Evolutionary conservation across 1,284 basidiomycete species (phyloP), one percentile per base, ranked within the genome.

Genomic region (Fomitiporia mediterranea): DNA sequence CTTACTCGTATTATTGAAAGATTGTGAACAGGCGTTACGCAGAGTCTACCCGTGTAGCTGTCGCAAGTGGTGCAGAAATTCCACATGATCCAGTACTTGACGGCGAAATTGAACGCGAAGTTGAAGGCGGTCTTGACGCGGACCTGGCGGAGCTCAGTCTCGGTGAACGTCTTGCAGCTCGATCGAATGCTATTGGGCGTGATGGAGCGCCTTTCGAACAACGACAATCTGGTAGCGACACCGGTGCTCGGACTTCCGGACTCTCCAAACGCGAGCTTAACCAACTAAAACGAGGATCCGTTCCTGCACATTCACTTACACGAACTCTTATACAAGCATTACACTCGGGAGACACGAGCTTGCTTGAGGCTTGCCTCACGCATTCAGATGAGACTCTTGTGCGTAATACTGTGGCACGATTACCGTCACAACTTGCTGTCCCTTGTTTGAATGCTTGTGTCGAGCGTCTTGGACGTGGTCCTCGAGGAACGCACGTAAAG

Each of bases 251-350:
- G 34, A 17, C 15, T 28, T 5, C 3, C 15, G 25, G 25, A 46
- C 23, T 15, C 13, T 28, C 11, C 5, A n/a, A 30, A n/a, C 44
- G 15, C 32, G 32, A 34, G 32, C 32, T 6, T 6, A 6, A 13
- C 13, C 32, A 34, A 34, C 32, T 34, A 13, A 34, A 34, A 34
- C 13, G 13, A 6, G 32, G 13, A n/a, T 73, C 83, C 19, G 81
- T 91, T 38, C 91, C 91, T 43, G 86, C 92, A 1, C 86, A 89
- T 59, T 97, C 96, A 1, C 81, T 99, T 53, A 93, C 96, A 23
- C 88, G 94, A 52, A 95, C 96, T 13, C 80, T 99, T 48, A 92
- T 96, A 50, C 97, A 99, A 72, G 96, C 97, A 0, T 75, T 99
- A 46, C 96, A 99, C 69, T 98, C 96, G 2, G 89, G 90, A 19